A percentile compares a stretch with the other conserved stretches of the same genome.
These are phyloP conservation scores for Scedosporium boydii DNA, from an alignment of 2,329 filamentous ascomycete genomes.

Conservation along the genomic window DNA sequence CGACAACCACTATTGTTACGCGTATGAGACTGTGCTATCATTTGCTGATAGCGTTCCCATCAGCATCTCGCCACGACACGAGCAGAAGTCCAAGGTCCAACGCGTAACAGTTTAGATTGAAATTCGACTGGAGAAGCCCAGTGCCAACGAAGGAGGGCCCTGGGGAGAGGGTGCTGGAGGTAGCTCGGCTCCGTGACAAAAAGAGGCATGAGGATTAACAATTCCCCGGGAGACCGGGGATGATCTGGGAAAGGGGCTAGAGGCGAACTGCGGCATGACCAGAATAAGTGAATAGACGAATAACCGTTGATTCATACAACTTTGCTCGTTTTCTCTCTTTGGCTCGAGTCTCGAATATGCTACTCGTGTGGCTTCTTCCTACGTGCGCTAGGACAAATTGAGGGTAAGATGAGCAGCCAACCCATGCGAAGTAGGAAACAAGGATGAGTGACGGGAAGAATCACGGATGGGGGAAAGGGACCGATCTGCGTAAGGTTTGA, in stretches of 20 bases:
- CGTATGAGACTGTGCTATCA: too few species aligned
- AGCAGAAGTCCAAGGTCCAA: background rate
- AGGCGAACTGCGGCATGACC: background rate
- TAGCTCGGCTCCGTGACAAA: background rate
- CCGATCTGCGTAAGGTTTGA: background rate
- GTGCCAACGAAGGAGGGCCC: too few species aligned
- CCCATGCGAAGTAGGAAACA: too few species aligned
- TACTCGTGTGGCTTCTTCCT: too few species aligned
- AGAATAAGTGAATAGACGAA: background rate
- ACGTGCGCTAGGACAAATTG: too few species aligned
- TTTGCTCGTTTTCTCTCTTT: background rate
- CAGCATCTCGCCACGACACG: background rate
- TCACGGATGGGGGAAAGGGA: background rate
- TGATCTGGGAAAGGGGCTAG: background rate
- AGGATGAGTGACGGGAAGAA: background rate
- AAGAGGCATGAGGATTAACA: background rate
- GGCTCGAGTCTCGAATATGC: background rate
- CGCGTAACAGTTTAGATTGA: background rate
- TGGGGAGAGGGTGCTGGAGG: background rate
- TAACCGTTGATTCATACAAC: too few species aligned
- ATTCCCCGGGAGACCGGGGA: background rate
- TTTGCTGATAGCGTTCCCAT: background rate
- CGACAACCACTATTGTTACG: too few species aligned
- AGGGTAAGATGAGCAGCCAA: too few species aligned
- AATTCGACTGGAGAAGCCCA: background rate